These are phyloP conservation scores for Pyrenochaeta sp. DNA, from an alignment of 2,329 filamentous ascomycete species.

Conservation along the genomic window DNA sequence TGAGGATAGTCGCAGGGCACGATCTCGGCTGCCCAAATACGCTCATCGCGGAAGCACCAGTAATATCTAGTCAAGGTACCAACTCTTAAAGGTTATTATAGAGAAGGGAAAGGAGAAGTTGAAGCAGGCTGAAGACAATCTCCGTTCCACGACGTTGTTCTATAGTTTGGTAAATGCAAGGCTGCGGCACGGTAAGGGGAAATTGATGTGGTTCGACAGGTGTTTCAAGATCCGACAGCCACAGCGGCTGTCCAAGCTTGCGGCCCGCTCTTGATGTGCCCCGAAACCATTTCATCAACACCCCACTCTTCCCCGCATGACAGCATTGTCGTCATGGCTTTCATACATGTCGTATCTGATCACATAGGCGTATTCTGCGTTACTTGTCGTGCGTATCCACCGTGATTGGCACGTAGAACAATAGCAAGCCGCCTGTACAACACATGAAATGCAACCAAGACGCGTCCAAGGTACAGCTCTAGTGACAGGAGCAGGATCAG, in stretches of 20 bases:
- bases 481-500: conserved; percentile 22
- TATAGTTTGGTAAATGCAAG: neutral
- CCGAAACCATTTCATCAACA: neutral
- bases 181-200: neutral
- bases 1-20: conserved; percentile 1
- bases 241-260: no score
- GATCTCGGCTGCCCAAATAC: neutral
- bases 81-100: no score
- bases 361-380: no score
- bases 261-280: no score
- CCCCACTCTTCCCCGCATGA: neutral
- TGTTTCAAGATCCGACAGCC: neutral
- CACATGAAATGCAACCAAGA: neutral
- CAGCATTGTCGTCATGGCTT: neutral
- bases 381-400: no score
- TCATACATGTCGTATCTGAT: neutral
- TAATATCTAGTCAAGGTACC: no score
- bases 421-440: no score
- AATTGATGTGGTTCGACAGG: no score
- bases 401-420: no score
- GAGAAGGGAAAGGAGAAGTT: no score
- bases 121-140: no score
- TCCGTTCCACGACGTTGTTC: no score
- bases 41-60: neutral
- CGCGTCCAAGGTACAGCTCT: conserved; percentile 16